A percentile compares a stretch with the other conserved stretches of the same genome.
phyloP scores from a whole-genome alignment of 1,284 basidiomycete genomes.

The Golubevia pallescens region DNA sequence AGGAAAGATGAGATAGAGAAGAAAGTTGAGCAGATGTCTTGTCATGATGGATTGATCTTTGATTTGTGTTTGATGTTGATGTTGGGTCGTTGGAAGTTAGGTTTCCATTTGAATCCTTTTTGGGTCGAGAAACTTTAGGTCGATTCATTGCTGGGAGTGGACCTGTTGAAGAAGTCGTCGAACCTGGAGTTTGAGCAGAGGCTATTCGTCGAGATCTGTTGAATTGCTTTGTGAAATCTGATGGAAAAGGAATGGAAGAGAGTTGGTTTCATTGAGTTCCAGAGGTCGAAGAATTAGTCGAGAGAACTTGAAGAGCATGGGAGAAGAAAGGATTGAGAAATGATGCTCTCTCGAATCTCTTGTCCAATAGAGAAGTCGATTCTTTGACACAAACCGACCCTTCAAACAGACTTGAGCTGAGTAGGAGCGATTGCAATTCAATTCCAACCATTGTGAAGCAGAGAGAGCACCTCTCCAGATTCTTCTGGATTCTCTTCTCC shows the following conservation, averaged over 20 bases:
- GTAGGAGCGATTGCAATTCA: no score
- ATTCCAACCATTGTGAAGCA: no score
- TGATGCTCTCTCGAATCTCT: no score
- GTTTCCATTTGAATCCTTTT: not conserved
- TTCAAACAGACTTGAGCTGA: no score
- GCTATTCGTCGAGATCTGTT: slow-evolving; percentile 56
- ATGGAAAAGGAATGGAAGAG: not conserved
- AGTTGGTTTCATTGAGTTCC: no score
- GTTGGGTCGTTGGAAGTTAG: not conserved
- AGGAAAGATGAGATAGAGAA: slow-evolving; percentile 43
- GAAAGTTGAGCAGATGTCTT: slow-evolving; percentile 49
- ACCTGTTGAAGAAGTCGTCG: not conserved
- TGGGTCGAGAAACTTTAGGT: slow-evolving; percentile 5
- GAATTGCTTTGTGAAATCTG: slow-evolving; percentile 59
- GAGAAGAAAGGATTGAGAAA: not conserved
- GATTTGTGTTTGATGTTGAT: not conserved
- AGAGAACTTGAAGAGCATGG: slow-evolving; percentile 3
- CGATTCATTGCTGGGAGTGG: slow-evolving; percentile 41
- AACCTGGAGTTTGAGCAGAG: slow-evolving; percentile 10
- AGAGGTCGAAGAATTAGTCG: not conserved
- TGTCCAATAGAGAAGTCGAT: not conserved
- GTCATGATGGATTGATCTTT: slow-evolving; percentile 9
- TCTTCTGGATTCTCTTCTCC: no score
- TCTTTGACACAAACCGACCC: no score
- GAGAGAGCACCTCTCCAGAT: no score